A percentile compares a stretch with the other conserved stretches of the same genome.
These are phyloP conservation scores for Shiraia bambusicola DNA, from an alignment of 2,329 filamentous ascomycete species.

Conservation along the genomic window DNA sequence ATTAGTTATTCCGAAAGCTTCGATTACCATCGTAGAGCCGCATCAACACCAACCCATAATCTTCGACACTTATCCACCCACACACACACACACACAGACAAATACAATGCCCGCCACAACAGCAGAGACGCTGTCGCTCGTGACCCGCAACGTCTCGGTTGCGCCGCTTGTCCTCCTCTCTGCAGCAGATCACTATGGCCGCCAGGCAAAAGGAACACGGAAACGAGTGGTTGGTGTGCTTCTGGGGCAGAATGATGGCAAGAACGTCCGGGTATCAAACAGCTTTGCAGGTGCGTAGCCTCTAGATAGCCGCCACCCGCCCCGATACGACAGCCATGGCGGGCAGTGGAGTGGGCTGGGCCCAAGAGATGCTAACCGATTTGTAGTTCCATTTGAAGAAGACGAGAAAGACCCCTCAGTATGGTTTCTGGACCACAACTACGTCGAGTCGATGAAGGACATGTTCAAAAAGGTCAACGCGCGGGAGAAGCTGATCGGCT, in stretches of 20 bases:
- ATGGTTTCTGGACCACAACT: conserved; percentile 99
- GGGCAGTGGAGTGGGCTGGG: conserved; percentile 3
- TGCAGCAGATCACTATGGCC: conserved; percentile 96
- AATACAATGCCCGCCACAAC: conserved; percentile 85
- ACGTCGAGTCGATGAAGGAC: conserved; percentile 98
- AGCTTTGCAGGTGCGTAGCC: conserved; percentile 82
- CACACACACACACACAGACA: conserved; percentile 7
- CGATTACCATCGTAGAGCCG: conserved; percentile 37
- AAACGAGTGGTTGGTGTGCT: conserved; percentile 91
- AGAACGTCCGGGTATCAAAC: conserved; percentile 96
- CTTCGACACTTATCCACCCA: no score
- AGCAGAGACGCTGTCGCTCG: conserved; percentile 91
- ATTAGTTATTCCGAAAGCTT: conserved; percentile 37
- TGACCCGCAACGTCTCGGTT: conserved; percentile 93
- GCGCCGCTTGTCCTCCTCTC: conserved; percentile 97
- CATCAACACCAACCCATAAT: conserved; percentile 33
- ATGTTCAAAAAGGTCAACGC: conserved; percentile 99
- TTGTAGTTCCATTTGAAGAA: conserved; percentile 91
- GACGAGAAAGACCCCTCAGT: conserved; percentile 98
- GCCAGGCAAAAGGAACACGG: conserved; percentile 84
- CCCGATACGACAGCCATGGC: conserved; percentile 4
- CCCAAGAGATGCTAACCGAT: conserved; percentile 22
- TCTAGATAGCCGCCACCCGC: conserved; percentile 17
- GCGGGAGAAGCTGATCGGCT: conserved; percentile 96
- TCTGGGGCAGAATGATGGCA: conserved; percentile 92